These are phyloP conservation scores for Colletotrichum sp. DNA, from an alignment of 2,329 filamentous ascomycete species.

Conservation along the genomic window DNA sequence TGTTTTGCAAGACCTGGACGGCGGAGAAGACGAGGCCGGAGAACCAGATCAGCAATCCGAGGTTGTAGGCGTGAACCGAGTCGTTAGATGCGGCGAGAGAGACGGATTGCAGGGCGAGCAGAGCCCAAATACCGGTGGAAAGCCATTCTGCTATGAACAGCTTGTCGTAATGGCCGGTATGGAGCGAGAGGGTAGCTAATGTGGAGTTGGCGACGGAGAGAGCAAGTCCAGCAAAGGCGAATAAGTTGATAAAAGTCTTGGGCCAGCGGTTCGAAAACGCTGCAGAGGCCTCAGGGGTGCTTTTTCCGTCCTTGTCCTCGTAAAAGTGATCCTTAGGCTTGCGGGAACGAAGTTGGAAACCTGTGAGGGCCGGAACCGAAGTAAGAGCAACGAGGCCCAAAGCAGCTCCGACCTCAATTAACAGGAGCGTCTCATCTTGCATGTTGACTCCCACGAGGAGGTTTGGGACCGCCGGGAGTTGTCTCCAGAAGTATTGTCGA, in stretches of 20 bases:
- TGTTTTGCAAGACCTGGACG: slow-evolving; percentile 50
- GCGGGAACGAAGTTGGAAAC: slow-evolving; percentile 39
- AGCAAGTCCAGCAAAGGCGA: slow-evolving; percentile 58
- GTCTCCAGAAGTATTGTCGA: neutral
- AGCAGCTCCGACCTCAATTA: slow-evolving; percentile 26
- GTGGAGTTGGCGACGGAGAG: slow-evolving; percentile 63
- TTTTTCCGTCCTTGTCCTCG: slow-evolving; percentile 72
- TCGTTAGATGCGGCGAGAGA: slow-evolving; percentile 53
- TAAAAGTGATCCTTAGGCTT: slow-evolving; percentile 56
- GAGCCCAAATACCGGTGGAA: slow-evolving; percentile 58
- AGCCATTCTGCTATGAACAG: slow-evolving; percentile 65
- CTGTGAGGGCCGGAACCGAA: slow-evolving; percentile 40
- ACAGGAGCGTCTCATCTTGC: slow-evolving; percentile 16
- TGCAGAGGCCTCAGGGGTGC: slow-evolving; percentile 66
- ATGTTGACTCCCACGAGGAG: neutral
- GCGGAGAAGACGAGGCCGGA: slow-evolving; percentile 51
- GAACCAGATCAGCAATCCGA: slow-evolving; percentile 57
- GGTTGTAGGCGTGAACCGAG: slow-evolving; percentile 56
- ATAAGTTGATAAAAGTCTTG: slow-evolving; percentile 58
- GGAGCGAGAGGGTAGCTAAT: slow-evolving; percentile 45
- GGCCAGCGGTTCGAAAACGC: slow-evolving; percentile 66
- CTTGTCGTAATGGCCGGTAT: slow-evolving; percentile 30
- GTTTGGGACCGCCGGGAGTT: neutral
- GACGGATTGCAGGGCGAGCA: slow-evolving; percentile 58
- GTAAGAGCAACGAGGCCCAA: slow-evolving; percentile 39